A percentile compares a stretch with the other conserved stretches of the same genome.
Conservation (phyloP, 108 stramenopile genomes). For the Schizochytrium sp. region DNA sequence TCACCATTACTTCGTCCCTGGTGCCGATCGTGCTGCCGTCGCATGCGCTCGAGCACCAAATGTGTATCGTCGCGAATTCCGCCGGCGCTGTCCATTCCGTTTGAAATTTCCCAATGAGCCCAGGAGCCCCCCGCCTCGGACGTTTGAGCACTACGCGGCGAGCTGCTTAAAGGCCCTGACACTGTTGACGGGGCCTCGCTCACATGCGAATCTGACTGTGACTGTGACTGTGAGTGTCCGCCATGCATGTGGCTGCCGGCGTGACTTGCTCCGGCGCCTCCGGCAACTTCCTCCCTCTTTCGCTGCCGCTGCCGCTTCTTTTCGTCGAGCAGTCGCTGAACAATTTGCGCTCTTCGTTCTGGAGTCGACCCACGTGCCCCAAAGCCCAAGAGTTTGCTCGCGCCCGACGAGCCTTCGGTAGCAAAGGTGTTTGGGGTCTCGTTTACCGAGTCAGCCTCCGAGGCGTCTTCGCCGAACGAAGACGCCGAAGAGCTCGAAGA, state of each 20-base stretch:
- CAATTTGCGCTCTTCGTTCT: not conserved
- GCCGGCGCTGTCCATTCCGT: not conserved
- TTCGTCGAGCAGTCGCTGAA: not conserved
- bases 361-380: not conserved
- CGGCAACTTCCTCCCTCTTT: not conserved
- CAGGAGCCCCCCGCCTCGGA: not conserved
- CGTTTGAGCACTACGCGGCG: not conserved
- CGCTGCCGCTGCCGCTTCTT: not conserved
- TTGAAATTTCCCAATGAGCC: not conserved
- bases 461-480: too few relatives aligned
- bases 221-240: too few relatives aligned
- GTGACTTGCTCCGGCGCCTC: too few relatives aligned
- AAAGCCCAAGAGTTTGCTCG: not conserved
- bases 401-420: not conserved
- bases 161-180: not conserved
- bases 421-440: not conserved
- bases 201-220: too few relatives aligned
- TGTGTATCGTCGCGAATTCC: not conserved
- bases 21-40: not conserved
- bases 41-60: not conserved
- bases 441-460: too few relatives aligned
- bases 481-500: too few relatives aligned
- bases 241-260: too few relatives aligned
- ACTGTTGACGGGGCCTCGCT: too few relatives aligned
- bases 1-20: not conserved